phyloP scores from a whole-genome alignment of 345 rosid genomes.

The Aegle marmelos region DNA sequence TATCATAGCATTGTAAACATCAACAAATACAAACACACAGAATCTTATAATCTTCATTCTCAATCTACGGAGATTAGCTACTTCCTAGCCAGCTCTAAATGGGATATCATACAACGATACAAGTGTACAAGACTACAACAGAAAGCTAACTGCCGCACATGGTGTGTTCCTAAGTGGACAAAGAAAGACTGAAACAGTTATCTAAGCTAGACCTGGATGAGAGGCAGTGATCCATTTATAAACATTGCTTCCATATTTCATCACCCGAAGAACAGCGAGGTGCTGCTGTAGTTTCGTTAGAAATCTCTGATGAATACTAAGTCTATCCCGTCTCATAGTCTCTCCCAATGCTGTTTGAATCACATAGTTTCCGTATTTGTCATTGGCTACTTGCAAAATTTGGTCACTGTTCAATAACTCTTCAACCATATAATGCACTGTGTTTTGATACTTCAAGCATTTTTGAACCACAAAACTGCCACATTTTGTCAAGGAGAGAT shows the following conservation, averaged over 20 bases:
- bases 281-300: not conserved
- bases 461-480: slow-evolving; percentile 32
- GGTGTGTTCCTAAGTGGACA: not conserved
- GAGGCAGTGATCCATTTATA: not conserved
- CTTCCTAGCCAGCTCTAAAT: too few species aligned
- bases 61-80: not conserved
- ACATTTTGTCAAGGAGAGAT: slow-evolving; percentile 18
- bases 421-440: not conserved
- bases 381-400: slow-evolving; percentile 15
- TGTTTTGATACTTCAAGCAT: slow-evolving; percentile 5
- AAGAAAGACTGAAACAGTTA: too few species aligned
- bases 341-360: slow-evolving; percentile 28
- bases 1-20: not conserved
- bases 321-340: not conserved
- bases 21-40: not conserved
- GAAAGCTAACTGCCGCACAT: too few species aligned
- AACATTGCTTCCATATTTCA: slow-evolving; percentile 22
- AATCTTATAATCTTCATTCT: not conserved
- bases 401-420: slow-evolving; percentile 9
- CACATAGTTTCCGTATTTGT: slow-evolving; percentile 30
- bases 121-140: not conserved
- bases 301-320: slow-evolving; percentile 4
- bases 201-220: not conserved
- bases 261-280: not conserved
- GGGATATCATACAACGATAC: not conserved